Conservation (phyloP, 164 flowering plant genomes). For the Dillenia turbinata region DNA sequence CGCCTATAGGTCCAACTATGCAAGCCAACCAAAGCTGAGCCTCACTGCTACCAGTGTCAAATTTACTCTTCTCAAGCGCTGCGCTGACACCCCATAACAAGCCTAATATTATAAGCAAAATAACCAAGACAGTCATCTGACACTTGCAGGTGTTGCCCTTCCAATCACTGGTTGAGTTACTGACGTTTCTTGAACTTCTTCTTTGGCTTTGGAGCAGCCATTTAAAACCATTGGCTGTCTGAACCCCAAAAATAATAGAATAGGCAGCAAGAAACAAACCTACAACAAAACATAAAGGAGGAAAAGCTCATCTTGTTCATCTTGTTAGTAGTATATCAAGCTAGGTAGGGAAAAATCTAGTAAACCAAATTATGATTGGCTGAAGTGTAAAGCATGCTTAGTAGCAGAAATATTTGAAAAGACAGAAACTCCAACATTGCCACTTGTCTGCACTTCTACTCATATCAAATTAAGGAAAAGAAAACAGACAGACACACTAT, state of each 20-base stretch:
- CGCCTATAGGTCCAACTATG: constrained; percentile 78
- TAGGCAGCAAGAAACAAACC: constrained; percentile 62
- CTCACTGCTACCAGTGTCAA: constrained; percentile 29
- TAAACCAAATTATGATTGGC: too few species aligned
- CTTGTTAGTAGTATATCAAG: not conserved
- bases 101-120: constrained; percentile 34
- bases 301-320: not conserved
- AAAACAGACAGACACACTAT: not conserved
- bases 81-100: constrained; percentile 51
- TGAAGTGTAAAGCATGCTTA: too few species aligned
- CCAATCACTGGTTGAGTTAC: constrained; percentile 14
- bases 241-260: constrained; percentile 63
- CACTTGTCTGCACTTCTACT: too few species aligned
- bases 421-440: too few species aligned
- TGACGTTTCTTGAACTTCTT: constrained; percentile 4
- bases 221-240: constrained; percentile 69
- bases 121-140: constrained; percentile 32
- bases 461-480: too few species aligned
- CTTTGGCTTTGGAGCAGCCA: constrained; percentile 29
- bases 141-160: constrained; percentile 27
- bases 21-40: constrained; percentile 81
- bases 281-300: constrained; percentile 22
- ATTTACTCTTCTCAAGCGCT: constrained; percentile 30
- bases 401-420: too few species aligned
- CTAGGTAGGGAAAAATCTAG: not conserved